Evolutionary conservation across 306 rosid genomes (phyloP).

Genomic region (Medicago ruthenica): DNA sequence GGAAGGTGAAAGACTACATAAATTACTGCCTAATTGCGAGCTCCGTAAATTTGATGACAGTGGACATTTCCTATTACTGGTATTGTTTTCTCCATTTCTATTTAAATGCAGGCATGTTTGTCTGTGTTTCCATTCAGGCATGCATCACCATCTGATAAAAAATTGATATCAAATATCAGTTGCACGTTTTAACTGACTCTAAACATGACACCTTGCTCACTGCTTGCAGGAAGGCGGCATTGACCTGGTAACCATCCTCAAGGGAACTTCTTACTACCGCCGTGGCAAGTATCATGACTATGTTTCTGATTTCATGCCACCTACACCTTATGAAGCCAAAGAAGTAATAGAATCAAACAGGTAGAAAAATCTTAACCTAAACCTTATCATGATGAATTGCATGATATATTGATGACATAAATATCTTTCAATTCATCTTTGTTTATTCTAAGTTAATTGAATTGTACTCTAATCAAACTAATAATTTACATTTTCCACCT

Average conservation of each 20-base stretch:
- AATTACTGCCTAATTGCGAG: conserved; percentile 59
- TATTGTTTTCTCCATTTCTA: conserved; percentile 48
- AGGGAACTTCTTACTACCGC: conserved; percentile 73
- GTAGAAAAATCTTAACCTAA: conserved; percentile 45
- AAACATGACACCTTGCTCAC: conserved; percentile 10
- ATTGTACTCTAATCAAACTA: conserved; percentile 27
- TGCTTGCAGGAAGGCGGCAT: conserved; percentile 65
- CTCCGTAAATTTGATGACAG: conserved; percentile 65
- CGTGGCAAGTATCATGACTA: conserved; percentile 68
- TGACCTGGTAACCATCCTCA: conserved; percentile 76
- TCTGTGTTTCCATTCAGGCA: conserved; percentile 12
- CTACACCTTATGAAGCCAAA: conserved; percentile 62
- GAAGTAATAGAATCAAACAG: conserved; percentile 50
- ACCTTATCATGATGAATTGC: conserved; percentile 8
- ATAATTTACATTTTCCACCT: conserved; percentile 9
- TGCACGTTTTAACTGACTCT: conserved; percentile 32
- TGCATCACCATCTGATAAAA: conserved; percentile 31
- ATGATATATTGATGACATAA: conserved; percentile 1
- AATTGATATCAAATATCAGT: conserved; percentile 19
- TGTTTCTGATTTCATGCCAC: conserved; percentile 74
- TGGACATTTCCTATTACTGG: conserved; percentile 91
- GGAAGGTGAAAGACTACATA: conserved; percentile 68
- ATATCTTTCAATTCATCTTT: conserved; percentile 23
- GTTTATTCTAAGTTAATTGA: conserved; percentile 15
- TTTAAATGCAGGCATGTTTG: neutral